Percentiles rank a stretch among this genome's conserved stretches.
Conservation (phyloP, 805 yeast species). For the Ogataea degrootiae region DNA sequence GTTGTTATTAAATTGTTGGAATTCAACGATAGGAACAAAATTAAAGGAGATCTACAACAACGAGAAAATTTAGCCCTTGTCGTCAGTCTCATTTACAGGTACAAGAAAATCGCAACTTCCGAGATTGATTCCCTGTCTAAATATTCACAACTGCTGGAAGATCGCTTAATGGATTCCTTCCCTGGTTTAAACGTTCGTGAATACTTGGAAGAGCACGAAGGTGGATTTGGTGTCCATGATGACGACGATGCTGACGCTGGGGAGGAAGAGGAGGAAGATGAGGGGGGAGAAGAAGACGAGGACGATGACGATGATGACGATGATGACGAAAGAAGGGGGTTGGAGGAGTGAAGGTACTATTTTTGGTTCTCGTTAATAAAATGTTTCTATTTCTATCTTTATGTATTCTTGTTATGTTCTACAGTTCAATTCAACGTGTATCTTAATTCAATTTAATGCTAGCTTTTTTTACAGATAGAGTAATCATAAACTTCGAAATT, state of each 20-base stretch:
- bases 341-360: not conserved
- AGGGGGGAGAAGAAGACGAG: not conserved
- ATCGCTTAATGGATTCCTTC: constrained; percentile 3
- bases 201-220: constrained; percentile 1
- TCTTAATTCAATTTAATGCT: too few relatives aligned
- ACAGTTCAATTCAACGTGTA: not conserved
- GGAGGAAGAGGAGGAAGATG: not conserved
- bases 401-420: not conserved
- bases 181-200: constrained; percentile 2
- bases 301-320: constrained; percentile 2
- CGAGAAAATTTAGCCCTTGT: constrained; percentile 6
- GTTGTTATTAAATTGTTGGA: constrained; percentile 30
- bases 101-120: constrained; percentile 11
- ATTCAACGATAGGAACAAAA: constrained; percentile 4
- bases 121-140: constrained; percentile 6
- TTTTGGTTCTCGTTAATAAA: too few relatives aligned
- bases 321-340: constrained; percentile 2
- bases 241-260: not conserved
- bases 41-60: constrained; percentile 1
- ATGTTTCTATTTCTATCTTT: not conserved
- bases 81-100: constrained; percentile 9
- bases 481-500: too few relatives aligned
- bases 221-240: constrained; percentile 4
- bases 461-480: too few relatives aligned
- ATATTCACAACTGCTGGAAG: constrained; percentile 6